Evolutionary conservation across 768 basidiomycete species (phyloP), one percentile per base, ranked within the genome.

Genomic region (Leccinum aurantiacum): DNA sequence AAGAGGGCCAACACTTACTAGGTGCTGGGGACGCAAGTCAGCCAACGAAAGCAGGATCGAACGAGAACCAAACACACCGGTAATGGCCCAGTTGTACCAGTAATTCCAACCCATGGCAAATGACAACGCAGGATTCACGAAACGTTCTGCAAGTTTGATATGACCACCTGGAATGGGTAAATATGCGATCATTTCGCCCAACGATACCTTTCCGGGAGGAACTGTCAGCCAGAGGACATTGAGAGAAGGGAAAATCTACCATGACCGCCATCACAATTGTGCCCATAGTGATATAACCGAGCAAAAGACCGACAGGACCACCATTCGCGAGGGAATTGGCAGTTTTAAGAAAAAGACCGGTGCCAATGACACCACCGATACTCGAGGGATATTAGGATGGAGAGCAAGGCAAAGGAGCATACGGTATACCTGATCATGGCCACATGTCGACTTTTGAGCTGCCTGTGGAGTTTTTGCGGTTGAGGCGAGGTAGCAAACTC

Each of bases 141-240:
- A 94, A 33, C 91, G 88, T 70, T 88, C 91, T 0, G 91, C 87
- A 17, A 93, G 75, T 60, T 80, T 90, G 73, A 93, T 91, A 65
- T 92, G 90, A 47, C 84, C 91, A 59, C 91, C 91, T 25, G 89
- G 80, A 53, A 93, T 80, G 0, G 91, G 91, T 6, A 93, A 80
- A 71, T 80, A 93, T 0, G 90, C 84, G 50, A 93, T 69, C 91
- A 74, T 74, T 63, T 75, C 74, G 10, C 83, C 82, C 44, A 91
- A 77, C 3, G 86, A 87, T 59, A 89, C 73, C 87, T 88, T 64
- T 22, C 17, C 8, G 25, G 13, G 50, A 4, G 13, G 3, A 10
- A 52, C 22, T 11, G 44, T 60, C 13, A 46, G 51, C 5, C 2
- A 27, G 9, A 17, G n/a, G 1, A 6, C 1, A 31, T 0, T 1